Percentiles rank a stretch among this genome's conserved stretches.
Evolutionary conservation across 129 eudicot species (phyloP).

Genomic region (Gnaphalium uliginosum): DNA sequence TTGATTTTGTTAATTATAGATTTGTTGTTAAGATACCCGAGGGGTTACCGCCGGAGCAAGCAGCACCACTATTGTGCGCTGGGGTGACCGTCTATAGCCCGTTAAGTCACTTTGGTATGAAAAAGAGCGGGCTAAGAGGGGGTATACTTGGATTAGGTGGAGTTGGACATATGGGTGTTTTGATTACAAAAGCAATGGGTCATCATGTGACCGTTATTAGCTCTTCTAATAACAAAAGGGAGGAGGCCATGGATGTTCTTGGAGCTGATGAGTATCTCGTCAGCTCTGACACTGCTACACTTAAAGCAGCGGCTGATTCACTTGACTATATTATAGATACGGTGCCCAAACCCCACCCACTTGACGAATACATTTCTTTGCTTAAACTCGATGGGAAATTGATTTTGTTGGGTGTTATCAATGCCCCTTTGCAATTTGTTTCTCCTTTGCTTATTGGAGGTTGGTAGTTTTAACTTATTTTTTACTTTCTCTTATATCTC

Average conservation of each 20-base stretch:
- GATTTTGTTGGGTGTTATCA: slow-evolving; percentile 76
- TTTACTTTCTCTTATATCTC: not conserved
- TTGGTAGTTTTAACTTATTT: slow-evolving; percentile 23
- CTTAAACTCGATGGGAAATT: slow-evolving; percentile 79
- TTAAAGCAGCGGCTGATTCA: slow-evolving; percentile 63
- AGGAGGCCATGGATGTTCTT: slow-evolving; percentile 73
- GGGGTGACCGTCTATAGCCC: slow-evolving; percentile 96
- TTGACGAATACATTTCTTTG: slow-evolving; percentile 74
- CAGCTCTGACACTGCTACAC: slow-evolving; percentile 56
- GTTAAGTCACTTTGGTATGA: slow-evolving; percentile 75
- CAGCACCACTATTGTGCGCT: slow-evolving; percentile 90
- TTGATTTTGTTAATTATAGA: slow-evolving; percentile 29
- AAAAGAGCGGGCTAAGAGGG: slow-evolving; percentile 67
- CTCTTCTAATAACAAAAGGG: slow-evolving; percentile 73
- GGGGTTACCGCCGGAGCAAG: slow-evolving; percentile 78
- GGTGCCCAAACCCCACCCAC: slow-evolving; percentile 65
- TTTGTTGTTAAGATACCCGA: slow-evolving; percentile 93
- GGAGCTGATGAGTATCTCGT: slow-evolving; percentile 86
- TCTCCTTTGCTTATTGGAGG: slow-evolving; percentile 83
- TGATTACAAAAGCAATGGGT: slow-evolving; percentile 90
- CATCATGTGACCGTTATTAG: slow-evolving; percentile 87
- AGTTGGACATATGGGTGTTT: slow-evolving; percentile 95
- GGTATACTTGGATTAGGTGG: slow-evolving; percentile 96
- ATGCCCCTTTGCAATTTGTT: slow-evolving; percentile 64
- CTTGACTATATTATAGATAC: slow-evolving; percentile 91